Evolutionary conservation across 306 rosid genomes (phyloP), one percentile per base, ranked within the genome.

Genomic region (Quercus mongolica): DNA sequence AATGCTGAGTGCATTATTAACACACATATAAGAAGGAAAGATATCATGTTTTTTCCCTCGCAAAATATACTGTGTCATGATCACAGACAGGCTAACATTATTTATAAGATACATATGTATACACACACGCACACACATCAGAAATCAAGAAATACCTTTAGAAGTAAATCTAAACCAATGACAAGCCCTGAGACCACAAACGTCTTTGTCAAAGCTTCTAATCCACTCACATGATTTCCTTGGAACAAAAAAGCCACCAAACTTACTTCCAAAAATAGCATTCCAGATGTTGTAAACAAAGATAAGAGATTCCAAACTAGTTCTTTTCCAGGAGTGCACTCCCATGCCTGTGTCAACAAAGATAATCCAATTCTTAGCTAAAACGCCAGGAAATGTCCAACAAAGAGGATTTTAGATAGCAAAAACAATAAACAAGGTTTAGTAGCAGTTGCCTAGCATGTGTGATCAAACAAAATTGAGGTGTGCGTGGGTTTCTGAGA

Each of bases 241-340:
- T 95, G 95, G 71, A 92, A 87, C 73, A 95, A 86, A 89, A 95
- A 95, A n/a, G 99, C 94, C 83, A 95, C 87, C 89, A 95, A 88
- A 87, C 99, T 95, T 49, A 95, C 96, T 92, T 95, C 99, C 79
- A 95, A 87, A 85, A 95, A 95, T 74, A 95, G 87, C 99, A 95
- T 92, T 79, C 98, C 99, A 2, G 97, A 92, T 67, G 95, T 78
- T 44, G 99, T 92, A 84, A 90, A 90, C 83, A 92, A 75, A 67
- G 99, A 87, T 30, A 95, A 71, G 82, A 92, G 72, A 89, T 91
- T 90, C 97, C 99, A 95, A 2, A 89, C 76, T 13, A 86, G 56
- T 83, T 89, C 88, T 78, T 91, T 90, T 71, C 91, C 98, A 75
- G 92, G 67, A 64, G 92, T 70, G 81, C 99, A 95, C 76, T 95